Percentiles rank a stretch among this genome's conserved stretches.
Evolutionary conservation across 2,329 filamentous ascomycete species (phyloP).

Genomic region (Stagonosporopsis vannaccii): DNA sequence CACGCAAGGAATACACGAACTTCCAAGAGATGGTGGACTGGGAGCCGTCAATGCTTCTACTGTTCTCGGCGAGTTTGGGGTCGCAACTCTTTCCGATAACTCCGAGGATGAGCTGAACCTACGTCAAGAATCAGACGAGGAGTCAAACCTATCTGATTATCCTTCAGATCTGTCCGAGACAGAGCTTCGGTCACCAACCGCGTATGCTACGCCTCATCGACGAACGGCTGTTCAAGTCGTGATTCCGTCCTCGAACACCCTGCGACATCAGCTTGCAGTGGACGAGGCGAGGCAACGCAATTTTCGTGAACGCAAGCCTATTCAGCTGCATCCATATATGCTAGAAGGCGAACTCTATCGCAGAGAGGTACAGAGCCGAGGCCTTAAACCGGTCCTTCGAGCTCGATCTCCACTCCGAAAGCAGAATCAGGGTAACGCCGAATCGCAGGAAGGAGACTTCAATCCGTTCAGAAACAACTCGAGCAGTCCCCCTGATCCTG

Average conservation of each 20-base stretch:
- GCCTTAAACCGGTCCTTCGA: constrained; percentile 53
- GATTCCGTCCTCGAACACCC: constrained; percentile 34
- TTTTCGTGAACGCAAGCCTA: constrained; percentile 56
- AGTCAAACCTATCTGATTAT: constrained; percentile 17
- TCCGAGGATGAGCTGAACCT: constrained; percentile 30
- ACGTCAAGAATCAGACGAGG: constrained; percentile 22
- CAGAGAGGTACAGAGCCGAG: constrained; percentile 52
- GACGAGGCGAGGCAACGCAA: constrained; percentile 42
- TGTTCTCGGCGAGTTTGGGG: constrained; percentile 29
- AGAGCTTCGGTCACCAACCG: constrained; percentile 19
- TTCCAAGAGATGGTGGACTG: background rate
- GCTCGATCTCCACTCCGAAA: constrained; percentile 36
- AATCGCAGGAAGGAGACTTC: constrained; percentile 45
- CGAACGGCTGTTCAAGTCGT: constrained; percentile 39
- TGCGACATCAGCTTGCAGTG: constrained; percentile 25
- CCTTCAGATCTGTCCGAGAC: constrained; percentile 27
- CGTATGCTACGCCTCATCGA: constrained; percentile 31
- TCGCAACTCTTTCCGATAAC: constrained; percentile 31
- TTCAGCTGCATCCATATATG: constrained; percentile 58
- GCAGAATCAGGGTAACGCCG: constrained; percentile 22
- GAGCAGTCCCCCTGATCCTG: constrained; percentile 34
- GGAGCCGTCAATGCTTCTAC: constrained; percentile 10
- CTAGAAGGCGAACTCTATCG: constrained; percentile 55
- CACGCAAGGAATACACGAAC: background rate
- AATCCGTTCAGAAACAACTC: constrained; percentile 31